Conservation (phyloP, 2,329 filamentous ascomycete species). For the Neophaeococcomyces mojaviensis region DNA sequence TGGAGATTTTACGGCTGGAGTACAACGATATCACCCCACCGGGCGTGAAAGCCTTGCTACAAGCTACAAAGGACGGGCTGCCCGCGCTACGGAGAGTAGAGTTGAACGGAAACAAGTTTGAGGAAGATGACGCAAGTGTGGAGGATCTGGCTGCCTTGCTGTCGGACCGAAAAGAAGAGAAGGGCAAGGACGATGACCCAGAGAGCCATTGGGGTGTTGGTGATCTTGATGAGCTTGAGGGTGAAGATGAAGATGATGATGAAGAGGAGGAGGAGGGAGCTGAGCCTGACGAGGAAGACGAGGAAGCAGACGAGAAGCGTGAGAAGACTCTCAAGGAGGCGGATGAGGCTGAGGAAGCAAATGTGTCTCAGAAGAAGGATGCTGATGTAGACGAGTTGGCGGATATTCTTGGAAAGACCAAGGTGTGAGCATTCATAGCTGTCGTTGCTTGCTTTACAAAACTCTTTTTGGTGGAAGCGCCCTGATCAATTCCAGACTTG, state of each 20-base stretch:
- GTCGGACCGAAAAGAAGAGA: constrained; percentile 68
- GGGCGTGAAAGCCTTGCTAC: constrained; percentile 63
- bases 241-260: constrained; percentile 60
- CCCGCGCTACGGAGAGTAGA: constrained; percentile 78
- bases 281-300: constrained; percentile 59
- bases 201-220: constrained; percentile 83
- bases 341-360: constrained; percentile 55
- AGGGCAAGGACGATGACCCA: constrained; percentile 51
- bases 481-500: too few relatives aligned
- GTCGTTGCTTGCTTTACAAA: too few relatives aligned
- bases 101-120: constrained; percentile 92
- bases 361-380: constrained; percentile 64
- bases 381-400: constrained; percentile 77
- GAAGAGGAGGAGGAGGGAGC: constrained; percentile 62
- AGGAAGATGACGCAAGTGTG: constrained; percentile 72
- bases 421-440: not conserved
- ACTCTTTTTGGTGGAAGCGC: too few relatives aligned
- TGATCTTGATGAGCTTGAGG: constrained; percentile 77
- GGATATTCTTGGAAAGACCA: constrained; percentile 65
- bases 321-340: constrained; percentile 66
- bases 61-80: constrained; percentile 60
- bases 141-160: constrained; percentile 62
- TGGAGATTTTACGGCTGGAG: constrained; percentile 76
- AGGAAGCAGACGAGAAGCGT: constrained; percentile 49
- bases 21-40: constrained; percentile 87